Evolutionary conservation across 257 asterid species (phyloP).

Genomic region (Solanum neorickii): DNA sequence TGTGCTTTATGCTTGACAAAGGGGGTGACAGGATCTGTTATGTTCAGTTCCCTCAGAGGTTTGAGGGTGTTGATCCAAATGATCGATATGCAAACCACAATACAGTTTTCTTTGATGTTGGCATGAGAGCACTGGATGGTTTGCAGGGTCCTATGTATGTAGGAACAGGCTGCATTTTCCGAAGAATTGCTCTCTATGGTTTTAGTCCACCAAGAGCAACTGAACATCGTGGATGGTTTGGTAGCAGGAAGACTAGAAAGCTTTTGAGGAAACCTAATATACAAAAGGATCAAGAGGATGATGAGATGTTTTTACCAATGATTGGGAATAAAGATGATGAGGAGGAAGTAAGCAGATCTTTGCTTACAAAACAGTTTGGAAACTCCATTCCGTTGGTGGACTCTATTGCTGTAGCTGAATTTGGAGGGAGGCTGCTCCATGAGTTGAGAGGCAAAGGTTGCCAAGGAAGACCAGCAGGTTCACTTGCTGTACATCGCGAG

Average conservation of each 20-base stretch:
- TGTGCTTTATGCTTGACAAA: slow-evolving; percentile 92
- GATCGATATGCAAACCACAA: slow-evolving; percentile 92
- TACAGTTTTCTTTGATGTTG: slow-evolving; percentile 84
- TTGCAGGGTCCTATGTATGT: slow-evolving; percentile 96
- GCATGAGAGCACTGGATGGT: slow-evolving; percentile 93
- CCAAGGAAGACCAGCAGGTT: slow-evolving; percentile 70
- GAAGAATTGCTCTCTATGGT: slow-evolving; percentile 75
- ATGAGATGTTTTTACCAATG: slow-evolving; percentile 49
- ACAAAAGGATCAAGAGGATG: slow-evolving; percentile 23
- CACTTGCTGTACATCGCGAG: slow-evolving; percentile 75
- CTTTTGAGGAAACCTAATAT: slow-evolving; percentile 35
- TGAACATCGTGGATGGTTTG: slow-evolving; percentile 83
- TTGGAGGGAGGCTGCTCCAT: slow-evolving; percentile 72
- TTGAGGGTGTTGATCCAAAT: slow-evolving; percentile 86
- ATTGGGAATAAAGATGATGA: slow-evolving; percentile 31
- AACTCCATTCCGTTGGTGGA: slow-evolving; percentile 55
- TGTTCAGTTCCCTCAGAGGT: slow-evolving; percentile 84
- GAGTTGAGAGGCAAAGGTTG: slow-evolving; percentile 71
- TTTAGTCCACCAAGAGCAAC: slow-evolving; percentile 90
- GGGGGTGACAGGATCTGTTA: slow-evolving; percentile 89
- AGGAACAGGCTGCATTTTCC: slow-evolving; percentile 85
- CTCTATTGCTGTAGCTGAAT: slow-evolving; percentile 81
- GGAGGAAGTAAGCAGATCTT: slow-evolving; percentile 32
- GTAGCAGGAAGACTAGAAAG: slow-evolving; percentile 38
- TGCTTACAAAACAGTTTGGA: slow-evolving; percentile 57